These are phyloP conservation scores for Penicillium diatomitis DNA, from an alignment of 495 filamentous ascomycete species.

Conservation along the genomic window DNA sequence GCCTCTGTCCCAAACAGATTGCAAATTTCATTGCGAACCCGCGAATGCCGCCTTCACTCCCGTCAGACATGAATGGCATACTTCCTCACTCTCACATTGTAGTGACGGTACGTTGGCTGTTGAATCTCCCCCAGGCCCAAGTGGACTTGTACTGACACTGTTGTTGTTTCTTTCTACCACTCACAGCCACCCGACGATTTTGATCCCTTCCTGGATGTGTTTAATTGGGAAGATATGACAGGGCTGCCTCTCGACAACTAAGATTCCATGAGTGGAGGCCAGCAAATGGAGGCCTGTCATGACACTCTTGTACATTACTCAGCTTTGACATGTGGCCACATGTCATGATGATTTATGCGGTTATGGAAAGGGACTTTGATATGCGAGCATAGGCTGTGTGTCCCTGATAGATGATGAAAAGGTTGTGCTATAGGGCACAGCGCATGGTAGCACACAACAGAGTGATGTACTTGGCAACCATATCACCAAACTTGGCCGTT, in stretches of 20 bases:
- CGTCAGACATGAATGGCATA: constrained; percentile 20
- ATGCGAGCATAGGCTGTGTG: too few species aligned
- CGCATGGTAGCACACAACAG: too few species aligned
- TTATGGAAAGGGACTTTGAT: too few species aligned
- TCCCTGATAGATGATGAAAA: too few species aligned
- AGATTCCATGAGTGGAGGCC: background rate
- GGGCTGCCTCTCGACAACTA: constrained; percentile 24
- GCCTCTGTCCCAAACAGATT: constrained; percentile 4
- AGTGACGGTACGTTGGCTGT: constrained; percentile 17
- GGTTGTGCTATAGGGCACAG: too few species aligned
- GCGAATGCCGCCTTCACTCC: constrained; percentile 16
- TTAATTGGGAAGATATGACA: constrained; percentile 37
- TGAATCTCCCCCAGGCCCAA: background rate
- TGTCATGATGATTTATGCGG: too few species aligned
- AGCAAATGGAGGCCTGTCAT: background rate
- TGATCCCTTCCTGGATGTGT: constrained; percentile 36
- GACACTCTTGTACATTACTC: background rate
- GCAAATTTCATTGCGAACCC: constrained; percentile 19
- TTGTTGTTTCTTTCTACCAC: background rate
- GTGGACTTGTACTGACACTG: background rate
- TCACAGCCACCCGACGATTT: constrained; percentile 27
- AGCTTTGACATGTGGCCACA: too few species aligned
- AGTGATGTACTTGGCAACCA: too few species aligned
- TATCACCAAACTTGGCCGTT: too few species aligned
- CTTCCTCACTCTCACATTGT: constrained; percentile 17